Percentiles rank a stretch among this genome's conserved stretches.
phyloP scores from a whole-genome alignment of 495 filamentous ascomycete species.

The Neurospora terricola region DNA sequence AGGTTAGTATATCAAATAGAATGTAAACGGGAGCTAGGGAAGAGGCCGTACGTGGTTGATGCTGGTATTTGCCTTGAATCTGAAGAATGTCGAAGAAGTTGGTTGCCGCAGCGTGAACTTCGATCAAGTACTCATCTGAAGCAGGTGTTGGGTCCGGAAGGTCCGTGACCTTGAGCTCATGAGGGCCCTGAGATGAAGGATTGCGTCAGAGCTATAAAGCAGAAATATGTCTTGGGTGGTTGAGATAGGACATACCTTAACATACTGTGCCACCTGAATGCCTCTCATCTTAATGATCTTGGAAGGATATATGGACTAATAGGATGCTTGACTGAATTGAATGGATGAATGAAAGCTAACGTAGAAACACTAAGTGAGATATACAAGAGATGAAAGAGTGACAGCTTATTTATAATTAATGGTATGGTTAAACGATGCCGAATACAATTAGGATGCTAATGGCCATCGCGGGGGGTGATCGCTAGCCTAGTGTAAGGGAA shows the following conservation, averaged over 20 bases:
- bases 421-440: background rate
- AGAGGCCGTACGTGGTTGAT: slow-evolving; percentile 38
- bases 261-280: slow-evolving; percentile 74
- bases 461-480: background rate
- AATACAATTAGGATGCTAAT: background rate
- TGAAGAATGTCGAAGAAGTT: slow-evolving; percentile 97
- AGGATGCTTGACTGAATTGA: background rate
- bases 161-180: slow-evolving; percentile 62
- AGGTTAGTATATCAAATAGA: background rate
- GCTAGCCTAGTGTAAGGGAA: background rate
- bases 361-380: background rate
- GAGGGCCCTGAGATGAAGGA: slow-evolving; percentile 47
- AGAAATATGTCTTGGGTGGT: background rate
- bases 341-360: background rate
- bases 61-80: slow-evolving; percentile 70
- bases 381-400: background rate
- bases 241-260: slow-evolving; percentile 43
- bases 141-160: slow-evolving; percentile 63
- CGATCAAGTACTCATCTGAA: slow-evolving; percentile 72
- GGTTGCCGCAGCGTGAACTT: slow-evolving; percentile 76
- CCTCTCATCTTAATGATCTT: slow-evolving; percentile 52
- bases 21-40: too few species aligned
- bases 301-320: background rate
- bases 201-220: slow-evolving; percentile 2
- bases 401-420: background rate